These are phyloP conservation scores for Auriscalpium vulgare DNA, from an alignment of 768 basidiomycete genomes.

Conservation along the genomic window DNA sequence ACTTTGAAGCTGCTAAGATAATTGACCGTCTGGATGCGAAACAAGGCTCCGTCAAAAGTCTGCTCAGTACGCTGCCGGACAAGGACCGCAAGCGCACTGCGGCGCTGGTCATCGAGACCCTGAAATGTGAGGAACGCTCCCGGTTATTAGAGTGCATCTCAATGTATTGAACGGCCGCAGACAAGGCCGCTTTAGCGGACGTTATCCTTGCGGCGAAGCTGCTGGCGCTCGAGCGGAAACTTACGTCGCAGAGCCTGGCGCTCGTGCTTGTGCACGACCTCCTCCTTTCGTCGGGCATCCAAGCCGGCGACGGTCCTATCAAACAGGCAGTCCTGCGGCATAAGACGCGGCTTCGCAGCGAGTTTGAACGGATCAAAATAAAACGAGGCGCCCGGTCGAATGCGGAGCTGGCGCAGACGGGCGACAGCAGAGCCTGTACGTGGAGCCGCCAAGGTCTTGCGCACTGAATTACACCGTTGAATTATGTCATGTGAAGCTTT, in stretches of 20 bases:
- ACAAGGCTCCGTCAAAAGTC: constrained; percentile 87
- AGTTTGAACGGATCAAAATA: constrained; percentile 79
- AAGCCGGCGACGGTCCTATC: constrained; percentile 83
- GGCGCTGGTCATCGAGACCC: constrained; percentile 86
- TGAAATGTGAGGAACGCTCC: constrained; percentile 62
- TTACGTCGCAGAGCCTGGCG: constrained; percentile 69
- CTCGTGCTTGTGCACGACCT: constrained; percentile 89
- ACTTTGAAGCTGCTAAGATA: constrained; percentile 80
- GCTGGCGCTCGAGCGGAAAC: constrained; percentile 67
- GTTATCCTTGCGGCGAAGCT: constrained; percentile 64
- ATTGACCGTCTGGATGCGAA: constrained; percentile 83
- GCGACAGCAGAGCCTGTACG: constrained; percentile 59
- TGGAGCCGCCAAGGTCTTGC: constrained; percentile 1
- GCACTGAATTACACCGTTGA: no score
- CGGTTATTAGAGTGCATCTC: not conserved
- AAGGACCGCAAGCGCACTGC: constrained; percentile 71
- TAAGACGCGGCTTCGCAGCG: constrained; percentile 81
- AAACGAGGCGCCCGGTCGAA: constrained; percentile 62
- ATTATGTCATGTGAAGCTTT: constrained; percentile 24
- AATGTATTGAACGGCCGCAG: constrained; percentile 30
- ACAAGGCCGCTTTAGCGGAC: constrained; percentile 66
- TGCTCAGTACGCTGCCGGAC: constrained; percentile 65
- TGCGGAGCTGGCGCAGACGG: constrained; percentile 52
- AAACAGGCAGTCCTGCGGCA: constrained; percentile 85
- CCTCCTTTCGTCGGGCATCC: constrained; percentile 75